Evolutionary conservation across 1,284 basidiomycete genomes (phyloP), one percentile per base, ranked within the genome.

Genomic region (Gomphus bonarii): DNA sequence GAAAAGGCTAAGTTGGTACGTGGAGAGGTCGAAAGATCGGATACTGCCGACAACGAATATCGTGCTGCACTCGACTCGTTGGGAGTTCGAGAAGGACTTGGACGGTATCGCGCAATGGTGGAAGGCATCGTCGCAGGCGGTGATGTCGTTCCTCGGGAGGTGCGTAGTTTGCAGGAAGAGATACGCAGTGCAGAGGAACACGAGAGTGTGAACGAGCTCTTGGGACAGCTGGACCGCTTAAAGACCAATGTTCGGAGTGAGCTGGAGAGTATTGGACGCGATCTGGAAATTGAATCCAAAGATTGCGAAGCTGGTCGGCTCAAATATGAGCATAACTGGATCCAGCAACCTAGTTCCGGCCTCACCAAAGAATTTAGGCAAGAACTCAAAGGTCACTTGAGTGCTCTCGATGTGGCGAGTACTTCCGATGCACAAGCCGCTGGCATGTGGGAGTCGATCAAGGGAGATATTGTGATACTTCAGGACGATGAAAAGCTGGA

Each of bases 1-100:
- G 97, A 99, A 73, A 98, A 99, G 72, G 97, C 95, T 14, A 98
- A 99, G 71, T 75, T 99, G 25, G 91, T 93, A 1, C 79, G 97
- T 40, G 83, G 77, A 1, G 95, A 98, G 68, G 86, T 89, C 1
- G 95, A 98, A 75, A 81, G 85, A 49, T 84, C 84, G 0, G 94
- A 98, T 61, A 70, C 82, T 12, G 86, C 88, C 0, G 92, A 97
- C 64, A 85, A 77, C 1, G 91, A 97, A 68, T 80, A 84, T 36
- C 76, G 82, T 60, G 89, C 89, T 49, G 83, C 84, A 14, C 71
- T 99, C 36, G 94, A 97, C 48, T 84, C 85, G 40, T 73, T 97
- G 60, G 89, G 89, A 1, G 79, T 99, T 14, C 88, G 89, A 52
- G 81, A 80, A 18, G 84, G 85, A 0, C 70, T 99, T n/a, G 70